Conservation (phyloP, 2,329 filamentous ascomycete species). For the Lizonia empirigonia region DNA sequence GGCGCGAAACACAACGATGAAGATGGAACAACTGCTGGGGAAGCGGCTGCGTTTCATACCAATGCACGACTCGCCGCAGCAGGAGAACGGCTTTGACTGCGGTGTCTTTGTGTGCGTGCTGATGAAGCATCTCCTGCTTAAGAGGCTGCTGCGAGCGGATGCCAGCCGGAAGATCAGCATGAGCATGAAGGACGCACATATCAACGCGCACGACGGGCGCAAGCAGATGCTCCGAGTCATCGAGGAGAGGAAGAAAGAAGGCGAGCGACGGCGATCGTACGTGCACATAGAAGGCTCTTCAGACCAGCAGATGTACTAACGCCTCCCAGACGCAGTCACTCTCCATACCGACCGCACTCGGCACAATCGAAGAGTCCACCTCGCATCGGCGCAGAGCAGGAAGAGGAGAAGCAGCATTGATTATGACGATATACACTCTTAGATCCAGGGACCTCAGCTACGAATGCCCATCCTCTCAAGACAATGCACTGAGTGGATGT, state of each 20-base stretch:
- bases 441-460: not conserved
- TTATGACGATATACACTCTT: not conserved
- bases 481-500: not conserved
- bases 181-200: slow-evolving; percentile 84
- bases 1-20: slow-evolving; percentile 70
- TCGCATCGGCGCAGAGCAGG: slow-evolving; percentile 44
- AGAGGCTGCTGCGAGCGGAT: slow-evolving; percentile 78
- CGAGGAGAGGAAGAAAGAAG: slow-evolving; percentile 83
- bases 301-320: slow-evolving; percentile 1
- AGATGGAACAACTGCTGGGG: slow-evolving; percentile 71
- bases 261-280: slow-evolving; percentile 80
- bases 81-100: slow-evolving; percentile 91
- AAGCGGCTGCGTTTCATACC: slow-evolving; percentile 76
- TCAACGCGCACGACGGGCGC: slow-evolving; percentile 78
- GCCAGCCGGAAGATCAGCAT: slow-evolving; percentile 88
- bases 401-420: slow-evolving; percentile 17
- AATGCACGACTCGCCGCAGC: slow-evolving; percentile 83
- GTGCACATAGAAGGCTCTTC: slow-evolving; percentile 52
- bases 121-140: slow-evolving; percentile 92
- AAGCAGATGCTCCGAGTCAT: slow-evolving; percentile 94
- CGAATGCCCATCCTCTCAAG: not conserved
- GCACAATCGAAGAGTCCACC: slow-evolving; percentile 46
- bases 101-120: slow-evolving; percentile 94
- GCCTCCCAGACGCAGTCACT: slow-evolving; percentile 39
- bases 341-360: slow-evolving; percentile 40